Conservation (phyloP, 345 rosid species). For the Pugionium dolabratum region DNA sequence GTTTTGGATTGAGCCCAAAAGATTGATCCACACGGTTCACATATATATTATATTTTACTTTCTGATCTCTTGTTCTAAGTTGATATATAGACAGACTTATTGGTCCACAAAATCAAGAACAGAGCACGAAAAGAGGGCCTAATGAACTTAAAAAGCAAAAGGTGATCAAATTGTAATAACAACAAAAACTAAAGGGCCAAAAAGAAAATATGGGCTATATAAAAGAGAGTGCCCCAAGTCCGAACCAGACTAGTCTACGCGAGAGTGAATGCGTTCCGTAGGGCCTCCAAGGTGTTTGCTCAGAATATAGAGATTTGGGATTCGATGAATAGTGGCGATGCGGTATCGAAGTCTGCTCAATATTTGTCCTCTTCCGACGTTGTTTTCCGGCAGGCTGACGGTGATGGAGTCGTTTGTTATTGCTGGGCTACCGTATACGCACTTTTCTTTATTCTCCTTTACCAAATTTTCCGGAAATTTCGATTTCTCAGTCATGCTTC, state of each 20-base stretch:
- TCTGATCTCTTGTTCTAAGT: no score
- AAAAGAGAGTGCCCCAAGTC: no score
- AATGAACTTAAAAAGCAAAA: no score
- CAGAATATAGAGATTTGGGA: slow-evolving; percentile 6
- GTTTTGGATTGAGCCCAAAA: no score
- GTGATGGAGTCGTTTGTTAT: slow-evolving; percentile 27
- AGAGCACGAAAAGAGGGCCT: no score
- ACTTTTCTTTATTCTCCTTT: slow-evolving; percentile 30
- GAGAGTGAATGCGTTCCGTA: background rate
- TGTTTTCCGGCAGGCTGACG: slow-evolving; percentile 28
- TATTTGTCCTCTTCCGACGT: slow-evolving; percentile 30
- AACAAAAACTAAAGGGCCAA: no score
- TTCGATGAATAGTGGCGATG: slow-evolving; percentile 33
- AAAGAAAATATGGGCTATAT: no score
- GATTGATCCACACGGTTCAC: no score
- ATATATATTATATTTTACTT: no score
- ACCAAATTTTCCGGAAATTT: slow-evolving; percentile 24
- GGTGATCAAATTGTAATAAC: no score
- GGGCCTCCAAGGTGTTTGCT: slow-evolving; percentile 7
- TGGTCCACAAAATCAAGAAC: no score
- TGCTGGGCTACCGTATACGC: slow-evolving; percentile 35
- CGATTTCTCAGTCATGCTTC: slow-evolving; percentile 22
- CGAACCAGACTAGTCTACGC: slow-evolving; percentile 28
- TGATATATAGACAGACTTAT: no score
- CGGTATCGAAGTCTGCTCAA: slow-evolving; percentile 21